Base-by-base conservation (phyloP, 495 filamentous ascomycete species). In the Penicillium robsamsonii region DNA sequence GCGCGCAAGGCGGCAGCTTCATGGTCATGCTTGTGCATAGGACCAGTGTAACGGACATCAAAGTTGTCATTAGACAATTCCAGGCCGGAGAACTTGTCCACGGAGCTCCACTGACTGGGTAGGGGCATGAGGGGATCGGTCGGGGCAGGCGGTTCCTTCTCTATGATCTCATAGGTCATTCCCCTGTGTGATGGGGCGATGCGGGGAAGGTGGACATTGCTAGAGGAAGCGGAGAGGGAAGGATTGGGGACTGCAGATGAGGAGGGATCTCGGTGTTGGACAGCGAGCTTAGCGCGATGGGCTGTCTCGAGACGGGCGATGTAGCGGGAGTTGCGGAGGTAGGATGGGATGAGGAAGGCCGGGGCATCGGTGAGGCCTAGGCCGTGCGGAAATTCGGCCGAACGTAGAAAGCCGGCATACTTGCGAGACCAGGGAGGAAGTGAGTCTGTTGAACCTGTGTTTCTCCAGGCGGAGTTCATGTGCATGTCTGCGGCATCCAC, bases 1-100 rank as follows among this genome's bases (percentile, higher is more conserved):
- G 95, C 84, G 33, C 94, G 86, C 57, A 96, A 81, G 15, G 91
- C 83, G 35, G 84, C 91, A 48, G 91, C 90, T 65, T 97, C 94
- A 67, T 91, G 87, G 33, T 96, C 89, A 59, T 79, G 74, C 30
- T 79, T 78, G 67, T 87, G 86, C 43, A 75, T 69, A 0, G 77
- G 71, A 24, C 87, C 87, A 25, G 71, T 73, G 65, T 90, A 95
- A 57, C 88, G 86, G 22, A 96, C 87, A 64, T 96, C 91, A 53
- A 84, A 75, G 8, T 92, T 91, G 59, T 90, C 86, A 17, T 79
- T 79, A 12, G 84, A 73, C 18, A 97, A 74, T 56, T 97, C 95
- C 37, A 96, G 70, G 0, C 81, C 82, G n/a, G 61, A 58, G 44
- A 80, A 83, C 70, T 89, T 93, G 70, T 96, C 92, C 11, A 78